These are phyloP conservation scores for Cyberlindnera veronae DNA, from an alignment of 805 yeast species.

Conservation along the genomic window DNA sequence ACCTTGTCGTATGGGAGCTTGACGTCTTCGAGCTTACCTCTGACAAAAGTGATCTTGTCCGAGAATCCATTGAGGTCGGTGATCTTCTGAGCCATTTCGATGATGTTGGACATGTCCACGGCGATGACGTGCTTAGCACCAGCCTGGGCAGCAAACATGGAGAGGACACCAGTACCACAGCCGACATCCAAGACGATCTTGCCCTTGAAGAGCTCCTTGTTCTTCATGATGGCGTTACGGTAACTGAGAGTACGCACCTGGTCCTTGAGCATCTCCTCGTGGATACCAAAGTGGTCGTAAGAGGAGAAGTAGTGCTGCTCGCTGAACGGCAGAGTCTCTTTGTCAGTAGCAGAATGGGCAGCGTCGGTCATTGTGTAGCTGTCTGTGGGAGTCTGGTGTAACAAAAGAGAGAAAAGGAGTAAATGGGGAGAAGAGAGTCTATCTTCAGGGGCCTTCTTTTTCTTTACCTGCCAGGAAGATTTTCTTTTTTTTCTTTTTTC, in stretches of 20 bases:
- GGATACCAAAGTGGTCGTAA: conserved; percentile 96
- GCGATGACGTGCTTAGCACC: conserved; percentile 98
- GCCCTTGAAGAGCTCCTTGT: conserved; percentile 84
- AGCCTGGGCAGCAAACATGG: conserved; percentile 98
- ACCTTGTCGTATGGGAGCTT: conserved; percentile 80
- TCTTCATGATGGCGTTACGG: conserved; percentile 87
- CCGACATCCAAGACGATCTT: conserved; percentile 97
- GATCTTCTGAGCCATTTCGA: conserved; percentile 92
- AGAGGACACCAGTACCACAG: conserved; percentile 96
- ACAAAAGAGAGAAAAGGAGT: neutral
- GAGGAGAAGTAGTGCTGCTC: conserved; percentile 96
- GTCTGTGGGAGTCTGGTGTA: conserved; percentile 1
- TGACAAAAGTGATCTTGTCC: conserved; percentile 81
- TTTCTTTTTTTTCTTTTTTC: conserved; percentile 1
- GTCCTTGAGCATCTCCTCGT: conserved; percentile 98
- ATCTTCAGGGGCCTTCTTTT: too few relatives aligned
- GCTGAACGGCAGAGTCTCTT: conserved; percentile 54
- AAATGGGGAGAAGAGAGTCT: neutral
- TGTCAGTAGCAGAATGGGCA: conserved; percentile 60
- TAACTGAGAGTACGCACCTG: conserved; percentile 87
- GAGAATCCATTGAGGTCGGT: conserved; percentile 77
- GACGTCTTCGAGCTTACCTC: conserved; percentile 94
- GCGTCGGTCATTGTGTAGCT: conserved; percentile 14
- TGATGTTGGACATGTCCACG: conserved; percentile 95
- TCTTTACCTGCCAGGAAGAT: conserved; percentile 5